Evolutionary conservation across 306 rosid species (phyloP).

Genomic region (Ormosia emarginata): DNA sequence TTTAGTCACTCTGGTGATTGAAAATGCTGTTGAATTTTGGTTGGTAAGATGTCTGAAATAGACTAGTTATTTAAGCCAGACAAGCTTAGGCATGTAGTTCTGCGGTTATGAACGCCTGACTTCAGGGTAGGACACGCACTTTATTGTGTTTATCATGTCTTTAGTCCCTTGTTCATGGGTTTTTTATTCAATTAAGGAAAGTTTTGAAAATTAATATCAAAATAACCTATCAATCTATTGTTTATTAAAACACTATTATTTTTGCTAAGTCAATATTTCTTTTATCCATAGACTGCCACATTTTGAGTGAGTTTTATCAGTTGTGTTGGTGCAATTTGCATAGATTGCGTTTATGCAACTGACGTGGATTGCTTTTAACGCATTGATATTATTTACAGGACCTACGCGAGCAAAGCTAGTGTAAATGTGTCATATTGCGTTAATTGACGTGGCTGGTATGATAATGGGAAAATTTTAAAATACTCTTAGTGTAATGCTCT

Average conservation of each 20-base stretch:
- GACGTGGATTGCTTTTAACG: not conserved
- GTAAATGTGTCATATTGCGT: not conserved
- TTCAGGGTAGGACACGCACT: not conserved
- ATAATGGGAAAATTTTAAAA: too few species aligned
- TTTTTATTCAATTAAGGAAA: not conserved
- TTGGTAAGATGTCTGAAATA: not conserved
- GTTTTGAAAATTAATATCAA: not conserved
- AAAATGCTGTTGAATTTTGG: not conserved
- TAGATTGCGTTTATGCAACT: too few species aligned
- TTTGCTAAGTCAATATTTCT: not conserved
- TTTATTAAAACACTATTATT: not conserved
- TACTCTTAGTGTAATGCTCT: too few species aligned
- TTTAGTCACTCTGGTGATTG: not conserved
- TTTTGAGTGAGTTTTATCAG: not conserved
- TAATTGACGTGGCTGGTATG: not conserved
- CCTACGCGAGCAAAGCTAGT: not conserved
- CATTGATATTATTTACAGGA: not conserved
- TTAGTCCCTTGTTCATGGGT: not conserved
- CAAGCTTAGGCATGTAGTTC: not conserved
- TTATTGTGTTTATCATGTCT: not conserved
- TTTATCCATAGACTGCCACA: not conserved
- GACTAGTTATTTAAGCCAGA: not conserved
- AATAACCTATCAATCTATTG: not conserved
- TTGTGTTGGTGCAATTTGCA: not conserved
- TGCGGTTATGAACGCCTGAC: not conserved